Evolutionary conservation across 2,329 filamentous ascomycete species (phyloP).

Genomic region (Scleromitrula shiraiana): DNA sequence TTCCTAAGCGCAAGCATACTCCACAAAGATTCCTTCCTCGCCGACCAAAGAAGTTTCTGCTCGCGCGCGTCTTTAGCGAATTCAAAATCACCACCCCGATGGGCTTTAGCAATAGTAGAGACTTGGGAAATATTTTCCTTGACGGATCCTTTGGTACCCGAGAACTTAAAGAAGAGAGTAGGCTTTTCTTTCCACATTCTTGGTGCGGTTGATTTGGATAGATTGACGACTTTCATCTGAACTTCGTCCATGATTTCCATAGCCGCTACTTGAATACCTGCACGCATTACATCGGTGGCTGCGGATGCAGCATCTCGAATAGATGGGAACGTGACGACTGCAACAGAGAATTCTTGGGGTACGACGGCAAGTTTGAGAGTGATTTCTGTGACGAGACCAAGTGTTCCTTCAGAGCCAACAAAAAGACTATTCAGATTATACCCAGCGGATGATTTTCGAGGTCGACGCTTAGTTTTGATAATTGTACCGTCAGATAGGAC

Average conservation of each 20-base stretch:
- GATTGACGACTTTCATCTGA: conserved; percentile 77
- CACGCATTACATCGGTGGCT: conserved; percentile 67
- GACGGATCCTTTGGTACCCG: conserved; percentile 70
- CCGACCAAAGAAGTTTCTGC: conserved; percentile 70
- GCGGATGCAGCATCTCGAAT: conserved; percentile 70
- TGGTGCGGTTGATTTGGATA: conserved; percentile 60
- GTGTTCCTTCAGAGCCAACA: conserved; percentile 72
- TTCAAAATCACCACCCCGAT: conserved; percentile 62
- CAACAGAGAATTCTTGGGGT: conserved; percentile 68
- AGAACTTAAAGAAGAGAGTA: conserved; percentile 80
- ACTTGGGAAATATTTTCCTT: conserved; percentile 68
- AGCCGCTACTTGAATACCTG: conserved; percentile 32
- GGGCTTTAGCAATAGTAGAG: conserved; percentile 54
- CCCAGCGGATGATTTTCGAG: conserved; percentile 71
- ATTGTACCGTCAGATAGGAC: conserved; percentile 71
- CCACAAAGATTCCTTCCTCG: conserved; percentile 78
- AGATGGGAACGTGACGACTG: conserved; percentile 69
- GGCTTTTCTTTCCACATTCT: conserved; percentile 66
- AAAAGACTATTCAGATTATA: conserved; percentile 79
- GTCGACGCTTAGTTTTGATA: conserved; percentile 71
- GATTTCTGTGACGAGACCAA: conserved; percentile 75
- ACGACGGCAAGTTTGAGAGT: conserved; percentile 73
- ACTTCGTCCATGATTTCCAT: conserved; percentile 82
- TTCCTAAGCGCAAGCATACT: conserved; percentile 65
- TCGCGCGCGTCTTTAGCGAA: conserved; percentile 67